Evolutionary conservation across 768 basidiomycete species (phyloP), one percentile per base, ranked within the genome.

Genomic region (Rhodotorula kratochvilovae): DNA sequence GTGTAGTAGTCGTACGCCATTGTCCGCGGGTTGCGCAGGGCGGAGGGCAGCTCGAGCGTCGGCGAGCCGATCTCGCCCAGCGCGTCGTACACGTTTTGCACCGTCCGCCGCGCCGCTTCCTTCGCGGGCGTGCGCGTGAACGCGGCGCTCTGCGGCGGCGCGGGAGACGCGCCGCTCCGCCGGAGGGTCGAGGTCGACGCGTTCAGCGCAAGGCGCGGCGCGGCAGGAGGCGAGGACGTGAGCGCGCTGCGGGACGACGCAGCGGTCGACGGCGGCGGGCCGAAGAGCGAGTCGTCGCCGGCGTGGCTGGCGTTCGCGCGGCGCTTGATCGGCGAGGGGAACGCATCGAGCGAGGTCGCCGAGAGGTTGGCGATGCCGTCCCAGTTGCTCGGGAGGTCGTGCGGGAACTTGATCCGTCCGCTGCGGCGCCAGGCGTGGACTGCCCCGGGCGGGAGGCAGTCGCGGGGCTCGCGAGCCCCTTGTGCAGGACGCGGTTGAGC

Each of bases 301-400:
- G 63, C 35, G 71, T 62, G 6, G 48, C 48, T 50, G 6, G 25
- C 48, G 25, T 50, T 6, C 64, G 43, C 83, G 65, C 79, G 81
- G 29, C 85, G 85, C 27, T 85, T 86, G 31, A 81, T 76, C 27
- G 85, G 80, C 39, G 83, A 82, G 12, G 87, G 76, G 63, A 72
- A 78, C 1, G 76, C 79, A 76, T 59, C 80, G 67, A 62, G 79
- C 67, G 50, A 78, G 75, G 60, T 84, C 68, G 86, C 86, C 27
- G 84, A 83, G 6, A 91, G 84, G 80, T 94, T 86, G 45, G 91
- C 87, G 45, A 92, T 80, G 17, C 90, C 90, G 76, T 85, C 85
- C 89, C 89, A 90, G 25, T 86, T 80, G 17, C 81, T 79, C 5
- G 87, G 84, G 12, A 81, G 80, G 59, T 84, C 82, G 7, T 83